Evolutionary conservation across 1,284 basidiomycete species (phyloP).

Genomic region (Retiboletus flavoniger): DNA sequence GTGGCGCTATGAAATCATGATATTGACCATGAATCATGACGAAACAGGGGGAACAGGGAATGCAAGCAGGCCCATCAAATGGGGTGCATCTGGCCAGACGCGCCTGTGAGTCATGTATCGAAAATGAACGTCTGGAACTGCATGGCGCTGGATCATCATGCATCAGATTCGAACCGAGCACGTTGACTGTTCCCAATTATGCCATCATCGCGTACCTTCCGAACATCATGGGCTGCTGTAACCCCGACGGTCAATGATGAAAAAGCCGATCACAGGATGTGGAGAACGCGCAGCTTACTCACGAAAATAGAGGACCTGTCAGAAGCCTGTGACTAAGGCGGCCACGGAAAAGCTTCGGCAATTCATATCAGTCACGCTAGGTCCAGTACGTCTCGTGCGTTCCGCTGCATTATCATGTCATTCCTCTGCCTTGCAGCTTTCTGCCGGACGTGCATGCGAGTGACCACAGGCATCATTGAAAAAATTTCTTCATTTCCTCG

Average conservation of each 20-base stretch:
- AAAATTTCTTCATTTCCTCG: not conserved
- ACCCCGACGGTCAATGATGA: not conserved
- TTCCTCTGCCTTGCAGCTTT: too few relatives aligned
- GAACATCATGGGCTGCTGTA: conserved; percentile 2
- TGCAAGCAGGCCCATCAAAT: conserved; percentile 5
- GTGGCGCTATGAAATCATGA: conserved; percentile 6
- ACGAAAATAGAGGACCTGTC: conserved; percentile 7
- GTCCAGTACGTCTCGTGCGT: too few relatives aligned
- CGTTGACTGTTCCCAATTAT: not conserved
- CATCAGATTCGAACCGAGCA: not conserved
- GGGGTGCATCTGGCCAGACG: not conserved
- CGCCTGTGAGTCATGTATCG: not conserved
- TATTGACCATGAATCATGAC: not conserved
- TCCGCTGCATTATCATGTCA: too few relatives aligned
- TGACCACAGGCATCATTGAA: not conserved
- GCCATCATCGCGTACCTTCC: conserved; percentile 7
- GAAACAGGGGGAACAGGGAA: conserved; percentile 3
- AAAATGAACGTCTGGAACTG: not conserved
- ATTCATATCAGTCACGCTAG: not conserved
- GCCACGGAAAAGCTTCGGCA: not conserved
- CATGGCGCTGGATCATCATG: not conserved
- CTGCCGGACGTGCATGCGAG: not conserved
- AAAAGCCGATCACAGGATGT: conserved; percentile 3
- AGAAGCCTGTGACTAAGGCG: too few relatives aligned
- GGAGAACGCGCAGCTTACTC: conserved; percentile 4